Evolutionary conservation across 192 early-diverging fungal genomes (phyloP).

Genomic region (Rhizoclosmatium globosum): DNA sequence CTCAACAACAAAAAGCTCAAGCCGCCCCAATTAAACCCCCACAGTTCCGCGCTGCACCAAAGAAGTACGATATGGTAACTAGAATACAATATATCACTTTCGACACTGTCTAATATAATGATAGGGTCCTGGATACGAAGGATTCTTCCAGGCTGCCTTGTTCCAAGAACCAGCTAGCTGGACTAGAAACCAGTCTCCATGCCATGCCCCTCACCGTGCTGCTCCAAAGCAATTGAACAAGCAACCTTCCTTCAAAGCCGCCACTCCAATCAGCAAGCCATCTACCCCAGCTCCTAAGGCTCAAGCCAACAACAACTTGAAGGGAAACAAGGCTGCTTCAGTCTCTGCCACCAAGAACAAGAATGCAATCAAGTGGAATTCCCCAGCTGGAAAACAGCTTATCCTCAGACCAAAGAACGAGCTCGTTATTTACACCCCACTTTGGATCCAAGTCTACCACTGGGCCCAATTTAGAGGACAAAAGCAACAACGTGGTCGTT

Average conservation of each 20-base stretch:
- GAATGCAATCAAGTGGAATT: slow-evolving; percentile 26
- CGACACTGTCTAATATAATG: too few species aligned
- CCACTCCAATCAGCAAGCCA: slow-evolving; percentile 8
- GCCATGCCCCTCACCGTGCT: slow-evolving; percentile 25
- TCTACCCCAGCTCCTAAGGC: slow-evolving; percentile 4
- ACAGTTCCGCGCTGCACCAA: slow-evolving; percentile 1
- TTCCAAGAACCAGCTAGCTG: slow-evolving; percentile 17
- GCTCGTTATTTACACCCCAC: slow-evolving; percentile 23
- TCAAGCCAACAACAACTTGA: slow-evolving; percentile 1
- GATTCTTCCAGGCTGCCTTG: not conserved
- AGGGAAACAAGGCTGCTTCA: slow-evolving; percentile 1
- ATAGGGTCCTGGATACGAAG: slow-evolving; percentile 20
- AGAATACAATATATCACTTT: too few species aligned
- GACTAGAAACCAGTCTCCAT: slow-evolving; percentile 13
- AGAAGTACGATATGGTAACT: slow-evolving; percentile 18
- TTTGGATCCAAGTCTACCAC: slow-evolving; percentile 27
- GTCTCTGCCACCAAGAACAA: not conserved
- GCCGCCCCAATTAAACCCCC: slow-evolving; percentile 12
- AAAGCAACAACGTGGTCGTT: slow-evolving; percentile 13
- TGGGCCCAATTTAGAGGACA: not conserved
- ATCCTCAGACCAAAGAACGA: slow-evolving; percentile 30
- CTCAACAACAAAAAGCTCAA: not conserved
- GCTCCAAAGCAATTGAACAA: slow-evolving; percentile 10
- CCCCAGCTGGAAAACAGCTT: slow-evolving; percentile 28
- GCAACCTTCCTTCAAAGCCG: slow-evolving; percentile 1